Conservation (phyloP, 352 stramenopile genomes). For the Phytophthora pini region DNA sequence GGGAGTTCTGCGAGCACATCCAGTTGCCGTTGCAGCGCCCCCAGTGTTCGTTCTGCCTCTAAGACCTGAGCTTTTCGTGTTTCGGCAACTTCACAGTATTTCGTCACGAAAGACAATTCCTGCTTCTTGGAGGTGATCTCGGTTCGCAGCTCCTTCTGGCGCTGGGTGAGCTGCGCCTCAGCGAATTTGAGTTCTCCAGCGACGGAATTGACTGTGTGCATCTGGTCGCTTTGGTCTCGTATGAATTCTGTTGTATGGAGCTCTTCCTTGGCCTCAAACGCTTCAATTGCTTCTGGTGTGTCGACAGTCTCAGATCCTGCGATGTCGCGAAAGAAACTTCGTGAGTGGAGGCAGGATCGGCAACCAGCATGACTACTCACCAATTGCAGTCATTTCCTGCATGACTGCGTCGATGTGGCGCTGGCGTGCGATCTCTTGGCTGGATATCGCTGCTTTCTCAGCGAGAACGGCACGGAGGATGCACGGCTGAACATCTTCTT, state of each 20-base stretch:
- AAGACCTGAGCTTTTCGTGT: constrained; percentile 40
- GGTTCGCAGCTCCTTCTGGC: constrained; percentile 53
- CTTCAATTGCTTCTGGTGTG: constrained; percentile 33
- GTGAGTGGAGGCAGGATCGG: constrained; percentile 15
- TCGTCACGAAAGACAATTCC: constrained; percentile 44
- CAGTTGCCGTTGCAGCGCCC: constrained; percentile 48
- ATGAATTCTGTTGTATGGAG: constrained; percentile 41
- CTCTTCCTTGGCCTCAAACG: constrained; percentile 43
- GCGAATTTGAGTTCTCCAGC: constrained; percentile 44
- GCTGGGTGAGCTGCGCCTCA: constrained; percentile 56
- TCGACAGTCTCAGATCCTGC: constrained; percentile 34
- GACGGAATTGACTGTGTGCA: constrained; percentile 32
- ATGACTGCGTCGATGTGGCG: constrained; percentile 39
- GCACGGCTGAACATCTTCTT: constrained; percentile 24
- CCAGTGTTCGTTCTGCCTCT: constrained; percentile 54
- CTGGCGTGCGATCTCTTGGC: constrained; percentile 49
- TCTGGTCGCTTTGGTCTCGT: constrained; percentile 21
- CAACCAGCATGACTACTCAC: constrained; percentile 26
- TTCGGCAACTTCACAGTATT: constrained; percentile 43
- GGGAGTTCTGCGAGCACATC: constrained; percentile 12
- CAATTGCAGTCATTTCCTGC: constrained; percentile 39
- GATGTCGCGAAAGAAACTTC: constrained; percentile 16
- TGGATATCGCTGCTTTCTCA: constrained; percentile 39
- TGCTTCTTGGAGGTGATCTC: constrained; percentile 41
- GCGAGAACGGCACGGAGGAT: constrained; percentile 48